Conservation (phyloP, 2,329 filamentous ascomycete species). For the Beauveria australis region DNA sequence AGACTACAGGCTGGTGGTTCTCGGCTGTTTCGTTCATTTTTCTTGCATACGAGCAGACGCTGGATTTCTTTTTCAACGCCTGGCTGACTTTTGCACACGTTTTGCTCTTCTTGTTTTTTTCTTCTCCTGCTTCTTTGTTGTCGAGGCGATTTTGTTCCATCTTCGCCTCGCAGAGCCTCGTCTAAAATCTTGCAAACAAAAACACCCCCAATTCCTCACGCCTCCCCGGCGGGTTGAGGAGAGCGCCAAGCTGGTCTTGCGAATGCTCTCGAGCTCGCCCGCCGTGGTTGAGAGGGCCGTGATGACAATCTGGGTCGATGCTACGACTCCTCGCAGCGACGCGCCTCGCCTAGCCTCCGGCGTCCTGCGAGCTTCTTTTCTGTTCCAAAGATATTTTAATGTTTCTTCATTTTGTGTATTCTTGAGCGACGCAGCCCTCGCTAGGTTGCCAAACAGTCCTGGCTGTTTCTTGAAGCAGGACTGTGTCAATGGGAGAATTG, state of each 20-base stretch:
- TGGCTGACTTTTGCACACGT: slow-evolving; percentile 15
- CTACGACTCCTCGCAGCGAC: slow-evolving; percentile 37
- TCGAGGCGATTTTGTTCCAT: slow-evolving; percentile 14
- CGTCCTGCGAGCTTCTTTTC: slow-evolving; percentile 17
- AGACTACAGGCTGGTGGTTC: slow-evolving; percentile 16
- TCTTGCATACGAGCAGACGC: slow-evolving; percentile 15
- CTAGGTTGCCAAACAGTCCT: not conserved
- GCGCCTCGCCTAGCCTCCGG: not conserved
- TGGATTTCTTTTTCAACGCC: slow-evolving; percentile 17
- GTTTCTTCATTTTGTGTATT: slow-evolving; percentile 21
- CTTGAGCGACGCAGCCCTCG: slow-evolving; percentile 17
- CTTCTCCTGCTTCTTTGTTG: slow-evolving; percentile 20
- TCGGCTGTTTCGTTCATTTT: not conserved
- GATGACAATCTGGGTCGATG: slow-evolving; percentile 42
- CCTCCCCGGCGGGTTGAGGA: slow-evolving; percentile 20
- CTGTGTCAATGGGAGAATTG: not conserved
- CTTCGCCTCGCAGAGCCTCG: slow-evolving; percentile 17
- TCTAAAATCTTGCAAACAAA: slow-evolving; percentile 15
- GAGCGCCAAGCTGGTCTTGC: slow-evolving; percentile 39
- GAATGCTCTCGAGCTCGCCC: slow-evolving; percentile 14
- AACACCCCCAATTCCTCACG: slow-evolving; percentile 16
- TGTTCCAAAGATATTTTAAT: not conserved
- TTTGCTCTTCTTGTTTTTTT: slow-evolving; percentile 9
- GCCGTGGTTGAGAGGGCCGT: slow-evolving; percentile 15
- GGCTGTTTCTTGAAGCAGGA: not conserved